These are phyloP conservation scores for Trametes versicolor DNA, from an alignment of 1,284 basidiomycete species.

Conservation along the genomic window DNA sequence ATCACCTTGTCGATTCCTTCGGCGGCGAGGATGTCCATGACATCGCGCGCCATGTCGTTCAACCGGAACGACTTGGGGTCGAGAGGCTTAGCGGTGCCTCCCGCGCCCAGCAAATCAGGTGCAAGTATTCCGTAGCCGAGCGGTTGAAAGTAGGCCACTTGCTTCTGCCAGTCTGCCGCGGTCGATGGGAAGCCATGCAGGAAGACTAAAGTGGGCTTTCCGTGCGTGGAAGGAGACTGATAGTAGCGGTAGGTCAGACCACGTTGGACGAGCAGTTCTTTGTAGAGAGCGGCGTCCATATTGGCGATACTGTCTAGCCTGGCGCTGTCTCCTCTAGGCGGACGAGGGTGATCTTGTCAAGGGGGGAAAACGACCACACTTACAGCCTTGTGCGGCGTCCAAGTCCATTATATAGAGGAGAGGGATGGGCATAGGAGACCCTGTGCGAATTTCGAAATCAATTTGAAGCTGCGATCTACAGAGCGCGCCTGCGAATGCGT, in stretches of 20 bases:
- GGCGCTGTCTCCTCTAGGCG: too few species aligned
- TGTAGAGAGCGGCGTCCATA: slow-evolving; percentile 17
- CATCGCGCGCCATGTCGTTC: slow-evolving; percentile 50
- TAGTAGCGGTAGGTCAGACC: slow-evolving; percentile 29
- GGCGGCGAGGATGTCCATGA: slow-evolving; percentile 55
- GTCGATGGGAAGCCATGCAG: slow-evolving; percentile 32
- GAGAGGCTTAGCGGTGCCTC: slow-evolving; percentile 57
- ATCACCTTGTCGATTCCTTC: slow-evolving; percentile 51
- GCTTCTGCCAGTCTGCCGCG: slow-evolving; percentile 18
- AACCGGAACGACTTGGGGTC: slow-evolving; percentile 50
- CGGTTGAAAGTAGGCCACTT: slow-evolving; percentile 46
- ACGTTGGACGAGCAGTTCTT: slow-evolving; percentile 11
- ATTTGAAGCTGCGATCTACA: too few species aligned
- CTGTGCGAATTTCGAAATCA: too few species aligned
- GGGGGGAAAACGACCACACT: too few species aligned
- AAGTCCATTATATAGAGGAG: too few species aligned
- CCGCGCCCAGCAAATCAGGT: slow-evolving; percentile 59
- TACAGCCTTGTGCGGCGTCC: too few species aligned
- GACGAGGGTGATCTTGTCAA: too few species aligned
- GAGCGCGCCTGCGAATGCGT: too few species aligned
- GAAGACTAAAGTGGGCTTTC: slow-evolving; percentile 25
- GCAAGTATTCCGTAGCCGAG: slow-evolving; percentile 58
- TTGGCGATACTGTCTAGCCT: too few species aligned
- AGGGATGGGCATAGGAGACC: too few species aligned
- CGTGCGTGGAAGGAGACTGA: slow-evolving; percentile 10